Percentiles rank a stretch among this genome's conserved stretches.
Evolutionary conservation across 345 rosid species (phyloP).

Genomic region (Pseudoturritis turrita): DNA sequence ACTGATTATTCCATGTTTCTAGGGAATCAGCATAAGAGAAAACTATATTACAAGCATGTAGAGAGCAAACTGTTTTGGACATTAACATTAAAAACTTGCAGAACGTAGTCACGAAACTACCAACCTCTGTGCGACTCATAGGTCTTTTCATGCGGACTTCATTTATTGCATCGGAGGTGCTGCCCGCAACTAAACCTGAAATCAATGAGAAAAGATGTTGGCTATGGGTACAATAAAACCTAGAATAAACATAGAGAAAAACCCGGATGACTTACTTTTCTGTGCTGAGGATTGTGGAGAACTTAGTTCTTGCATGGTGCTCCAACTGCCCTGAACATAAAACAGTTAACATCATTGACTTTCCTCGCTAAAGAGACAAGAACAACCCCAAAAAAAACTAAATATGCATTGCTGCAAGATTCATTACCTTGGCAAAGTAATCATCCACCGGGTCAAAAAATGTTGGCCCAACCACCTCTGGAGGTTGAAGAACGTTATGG

Average conservation of each 20-base stretch:
- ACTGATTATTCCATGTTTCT: background rate
- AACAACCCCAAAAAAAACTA: conserved; percentile 2
- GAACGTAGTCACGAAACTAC: conserved; percentile 17
- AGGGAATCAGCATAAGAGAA: background rate
- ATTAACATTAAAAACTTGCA: background rate
- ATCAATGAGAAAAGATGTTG: background rate
- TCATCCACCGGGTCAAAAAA: conserved; percentile 53
- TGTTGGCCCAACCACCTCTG: conserved; percentile 60
- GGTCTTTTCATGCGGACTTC: conserved; percentile 79
- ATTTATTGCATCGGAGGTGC: conserved; percentile 50
- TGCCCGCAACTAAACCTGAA: conserved; percentile 44
- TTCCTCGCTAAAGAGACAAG: background rate
- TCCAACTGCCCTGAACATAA: conserved; percentile 66
- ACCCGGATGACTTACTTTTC: conserved; percentile 9
- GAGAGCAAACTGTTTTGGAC: background rate
- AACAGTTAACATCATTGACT: conserved; percentile 32
- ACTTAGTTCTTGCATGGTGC: conserved; percentile 41
- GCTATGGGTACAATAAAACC: background rate
- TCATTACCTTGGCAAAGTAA: conserved; percentile 77
- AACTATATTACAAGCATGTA: background rate
- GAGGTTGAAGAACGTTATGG: conserved; percentile 96
- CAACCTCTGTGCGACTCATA: conserved; percentile 87
- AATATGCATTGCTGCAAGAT: background rate
- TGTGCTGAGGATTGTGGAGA: conserved; percentile 46
- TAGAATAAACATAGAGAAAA: background rate